Conservation (phyloP, 2,329 filamentous ascomycete genomes). For the Beauveria asiatica region DNA sequence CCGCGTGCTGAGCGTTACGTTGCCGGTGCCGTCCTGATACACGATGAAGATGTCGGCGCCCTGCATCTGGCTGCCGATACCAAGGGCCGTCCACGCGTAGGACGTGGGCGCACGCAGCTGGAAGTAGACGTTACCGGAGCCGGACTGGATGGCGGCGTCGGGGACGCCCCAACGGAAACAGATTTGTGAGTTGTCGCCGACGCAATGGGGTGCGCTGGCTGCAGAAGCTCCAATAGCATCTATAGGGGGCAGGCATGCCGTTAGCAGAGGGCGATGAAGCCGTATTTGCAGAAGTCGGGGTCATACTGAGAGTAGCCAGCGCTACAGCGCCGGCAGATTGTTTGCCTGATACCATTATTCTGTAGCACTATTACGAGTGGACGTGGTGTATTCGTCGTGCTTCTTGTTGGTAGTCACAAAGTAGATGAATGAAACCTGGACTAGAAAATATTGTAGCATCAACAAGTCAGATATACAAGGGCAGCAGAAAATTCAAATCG, state of each 20-base stretch:
- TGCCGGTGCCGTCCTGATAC: constrained; percentile 49
- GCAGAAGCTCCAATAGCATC: constrained; percentile 15
- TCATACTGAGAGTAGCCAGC: constrained; percentile 8
- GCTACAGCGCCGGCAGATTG: constrained; percentile 1
- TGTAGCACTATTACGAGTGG: neutral
- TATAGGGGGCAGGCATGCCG: neutral
- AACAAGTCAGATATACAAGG: neutral
- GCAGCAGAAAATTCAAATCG: neutral
- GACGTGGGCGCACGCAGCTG: constrained; percentile 47
- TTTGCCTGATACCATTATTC: neutral
- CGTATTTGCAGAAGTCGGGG: neutral
- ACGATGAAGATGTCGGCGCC: constrained; percentile 54
- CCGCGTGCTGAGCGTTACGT: constrained; percentile 54
- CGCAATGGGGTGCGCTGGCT: constrained; percentile 31
- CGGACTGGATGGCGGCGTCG: constrained; percentile 34
- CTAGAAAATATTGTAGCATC: too few species aligned
- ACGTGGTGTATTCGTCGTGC: neutral
- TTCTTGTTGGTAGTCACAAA: neutral
- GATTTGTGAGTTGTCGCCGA: constrained; percentile 28
- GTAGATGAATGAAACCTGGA: too few species aligned
- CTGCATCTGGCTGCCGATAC: constrained; percentile 46
- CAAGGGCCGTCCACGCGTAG: constrained; percentile 50
- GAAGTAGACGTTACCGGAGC: constrained; percentile 50
- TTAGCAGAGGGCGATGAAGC: neutral
- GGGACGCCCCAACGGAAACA: constrained; percentile 52